Base-by-base conservation (phyloP, 2,329 filamentous ascomycete genomes). In the Penicillium griseofulvum region DNA sequence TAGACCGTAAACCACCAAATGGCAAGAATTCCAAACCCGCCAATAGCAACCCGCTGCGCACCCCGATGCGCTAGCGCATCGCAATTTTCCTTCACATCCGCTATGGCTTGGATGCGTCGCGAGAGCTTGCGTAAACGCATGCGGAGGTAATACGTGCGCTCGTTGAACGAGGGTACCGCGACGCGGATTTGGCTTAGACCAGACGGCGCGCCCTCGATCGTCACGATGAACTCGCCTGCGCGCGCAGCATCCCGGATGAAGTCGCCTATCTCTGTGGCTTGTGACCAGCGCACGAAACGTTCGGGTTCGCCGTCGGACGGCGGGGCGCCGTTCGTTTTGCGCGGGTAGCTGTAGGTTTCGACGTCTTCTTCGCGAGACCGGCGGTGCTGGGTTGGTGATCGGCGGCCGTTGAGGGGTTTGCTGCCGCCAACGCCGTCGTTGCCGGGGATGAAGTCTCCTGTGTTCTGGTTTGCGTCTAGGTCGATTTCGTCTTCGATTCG, bases 211-310 rank as follows among this genome's bases (percentile, higher is more conserved):
- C 90, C 90, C 68, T 95, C 88, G 54, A 97, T 90, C 50, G 88
- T 84, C 41, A 97, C 86, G 3, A 88, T 85, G 68, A 97, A 96
- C 68, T 96, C 90, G 52, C 89, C 85, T 0, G 89, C 90, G 3
- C 90, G 81, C 0, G 91, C 90, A 0, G 92, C 91, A 69, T 97
- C 92, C 9, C 91, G 86, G 61, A 97, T 94, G 68, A 97, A 97
- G 74, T 96, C 92, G 10, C 92, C 92, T 31, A 97, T 88, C 70
- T 97, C 92, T 1, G 92, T 96, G 29, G 87, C 90, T 39, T 86
- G 85, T 42, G 88, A 91, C 92, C 92, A 97, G 29, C 91, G 86
- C 2, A 96, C 90, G 77, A 93, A 94, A 51, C 84, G 83, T 22
- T 70, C 61, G 16, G 66, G 58, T 29, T 60, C 36, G 16, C 57